These are phyloP conservation scores for Sechiopsis laciniata DNA, from an alignment of 306 rosid genomes.

Conservation along the genomic window DNA sequence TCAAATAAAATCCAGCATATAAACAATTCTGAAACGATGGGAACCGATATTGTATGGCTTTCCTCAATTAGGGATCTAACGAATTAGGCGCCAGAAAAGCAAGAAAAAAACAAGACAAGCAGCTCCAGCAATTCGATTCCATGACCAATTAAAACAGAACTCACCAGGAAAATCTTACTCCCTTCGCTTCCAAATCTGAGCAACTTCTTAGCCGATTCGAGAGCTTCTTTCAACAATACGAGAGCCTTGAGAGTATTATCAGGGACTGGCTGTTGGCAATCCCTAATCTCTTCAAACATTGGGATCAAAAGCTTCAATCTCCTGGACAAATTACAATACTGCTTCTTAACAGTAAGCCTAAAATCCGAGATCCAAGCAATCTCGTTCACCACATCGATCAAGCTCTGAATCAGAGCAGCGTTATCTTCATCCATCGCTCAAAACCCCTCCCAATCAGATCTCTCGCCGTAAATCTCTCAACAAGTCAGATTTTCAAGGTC, in stretches of 20 bases:
- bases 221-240: conserved; percentile 48
- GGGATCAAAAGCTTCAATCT: conserved; percentile 82
- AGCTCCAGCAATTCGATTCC: conserved; percentile 5
- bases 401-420: conserved; percentile 35
- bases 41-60: not conserved
- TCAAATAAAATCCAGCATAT: not conserved
- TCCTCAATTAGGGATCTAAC: not conserved
- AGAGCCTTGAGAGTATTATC: conserved; percentile 47
- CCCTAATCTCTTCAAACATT: conserved; percentile 88
- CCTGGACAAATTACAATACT: conserved; percentile 77
- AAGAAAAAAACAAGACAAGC: not conserved
- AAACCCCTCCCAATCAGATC: conserved; percentile 27
- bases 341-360: conserved; percentile 71
- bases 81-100: not conserved
- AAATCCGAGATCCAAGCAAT: conserved; percentile 74
- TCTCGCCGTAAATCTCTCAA: conserved; percentile 12
- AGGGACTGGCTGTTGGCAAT: conserved; percentile 40
- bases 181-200: conserved; percentile 79
- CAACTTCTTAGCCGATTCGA: conserved; percentile 57
- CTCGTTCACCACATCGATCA: conserved; percentile 61
- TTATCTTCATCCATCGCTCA: conserved; percentile 63
- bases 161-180: conserved; percentile 88
- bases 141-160: conserved; percentile 17
- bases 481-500: not conserved
- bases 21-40: conserved; percentile 1